A percentile compares a stretch with the other conserved stretches of the same genome.
These are phyloP conservation scores for Solanum hybrid DNA, from an alignment of 305 asterid genomes.

Conservation along the genomic window DNA sequence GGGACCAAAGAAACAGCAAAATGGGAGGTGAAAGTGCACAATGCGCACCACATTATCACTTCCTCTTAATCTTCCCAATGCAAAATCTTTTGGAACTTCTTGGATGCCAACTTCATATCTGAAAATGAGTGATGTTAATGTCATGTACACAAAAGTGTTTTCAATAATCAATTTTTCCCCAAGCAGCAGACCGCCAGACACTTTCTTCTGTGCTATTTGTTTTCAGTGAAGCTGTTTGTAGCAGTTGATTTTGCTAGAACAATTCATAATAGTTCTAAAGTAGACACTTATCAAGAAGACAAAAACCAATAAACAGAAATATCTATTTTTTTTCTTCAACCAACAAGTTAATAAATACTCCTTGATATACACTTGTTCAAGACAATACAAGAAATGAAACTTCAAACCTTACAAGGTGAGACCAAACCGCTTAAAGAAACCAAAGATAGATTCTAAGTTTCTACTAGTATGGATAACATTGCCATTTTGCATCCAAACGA, in stretches of 20 bases:
- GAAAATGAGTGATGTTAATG: neutral
- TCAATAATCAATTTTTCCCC: neutral
- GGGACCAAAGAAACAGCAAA: neutral
- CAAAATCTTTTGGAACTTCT: constrained; percentile 74
- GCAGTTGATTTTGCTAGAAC: neutral
- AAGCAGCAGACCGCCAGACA: neutral
- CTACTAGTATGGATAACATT: neutral
- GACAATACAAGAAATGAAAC: neutral
- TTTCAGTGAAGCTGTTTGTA: neutral
- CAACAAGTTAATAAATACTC: neutral
- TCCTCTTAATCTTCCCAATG: constrained; percentile 79
- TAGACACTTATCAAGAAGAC: neutral
- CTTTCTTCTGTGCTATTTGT: neutral
- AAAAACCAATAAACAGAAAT: neutral
- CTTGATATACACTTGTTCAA: neutral
- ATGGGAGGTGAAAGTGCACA: neutral
- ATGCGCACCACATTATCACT: constrained; percentile 81
- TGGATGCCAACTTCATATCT: constrained; percentile 87
- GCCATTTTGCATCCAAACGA: neutral
- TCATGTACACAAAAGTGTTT: neutral
- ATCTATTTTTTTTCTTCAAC: neutral
- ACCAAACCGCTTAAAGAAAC: neutral
- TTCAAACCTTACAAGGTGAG: neutral
- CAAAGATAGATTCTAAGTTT: neutral
- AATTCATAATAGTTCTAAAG: neutral